phyloP scores from a whole-genome alignment of 108 stramenopile genomes.

The Cyclotella sp. region DNA sequence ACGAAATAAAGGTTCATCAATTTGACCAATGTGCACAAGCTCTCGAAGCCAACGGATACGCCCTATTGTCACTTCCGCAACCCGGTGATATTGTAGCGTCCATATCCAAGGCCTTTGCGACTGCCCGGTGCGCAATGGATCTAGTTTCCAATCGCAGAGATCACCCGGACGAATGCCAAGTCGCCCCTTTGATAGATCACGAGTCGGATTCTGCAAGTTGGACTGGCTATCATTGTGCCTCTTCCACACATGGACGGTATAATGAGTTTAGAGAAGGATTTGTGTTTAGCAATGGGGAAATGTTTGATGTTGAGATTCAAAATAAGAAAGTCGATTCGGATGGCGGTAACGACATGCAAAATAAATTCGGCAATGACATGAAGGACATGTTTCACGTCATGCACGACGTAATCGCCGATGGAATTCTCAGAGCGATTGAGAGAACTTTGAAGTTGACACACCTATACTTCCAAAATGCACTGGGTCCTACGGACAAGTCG shows the following conservation, averaged over 20 bases:
- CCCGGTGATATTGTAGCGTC: background rate
- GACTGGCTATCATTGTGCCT: constrained; percentile 76
- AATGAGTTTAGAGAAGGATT: constrained; percentile 79
- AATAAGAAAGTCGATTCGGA: background rate
- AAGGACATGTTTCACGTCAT: constrained; percentile 46
- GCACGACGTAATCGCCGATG: constrained; percentile 60
- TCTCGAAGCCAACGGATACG: constrained; percentile 24
- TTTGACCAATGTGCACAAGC: constrained; percentile 27
- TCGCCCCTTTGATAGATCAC: constrained; percentile 47
- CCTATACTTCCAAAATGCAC: constrained; percentile 61
- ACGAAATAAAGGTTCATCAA: background rate
- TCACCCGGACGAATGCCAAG: background rate
- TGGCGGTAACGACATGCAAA: background rate
- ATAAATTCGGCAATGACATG: constrained; percentile 28
- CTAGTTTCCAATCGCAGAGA: background rate
- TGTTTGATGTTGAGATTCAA: constrained; percentile 33
- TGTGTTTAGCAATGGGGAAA: constrained; percentile 77
- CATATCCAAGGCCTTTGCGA: constrained; percentile 35
- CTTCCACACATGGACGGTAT: constrained; percentile 62
- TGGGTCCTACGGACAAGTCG: constrained; percentile 63
- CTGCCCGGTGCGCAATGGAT: constrained; percentile 49
- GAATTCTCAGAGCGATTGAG: constrained; percentile 65
- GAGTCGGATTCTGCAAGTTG: constrained; percentile 68
- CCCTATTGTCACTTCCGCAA: constrained; percentile 22
- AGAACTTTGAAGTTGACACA: constrained; percentile 49